Evolutionary conservation across 768 basidiomycete species (phyloP).

Genomic region (Coprinopsis sp.): DNA sequence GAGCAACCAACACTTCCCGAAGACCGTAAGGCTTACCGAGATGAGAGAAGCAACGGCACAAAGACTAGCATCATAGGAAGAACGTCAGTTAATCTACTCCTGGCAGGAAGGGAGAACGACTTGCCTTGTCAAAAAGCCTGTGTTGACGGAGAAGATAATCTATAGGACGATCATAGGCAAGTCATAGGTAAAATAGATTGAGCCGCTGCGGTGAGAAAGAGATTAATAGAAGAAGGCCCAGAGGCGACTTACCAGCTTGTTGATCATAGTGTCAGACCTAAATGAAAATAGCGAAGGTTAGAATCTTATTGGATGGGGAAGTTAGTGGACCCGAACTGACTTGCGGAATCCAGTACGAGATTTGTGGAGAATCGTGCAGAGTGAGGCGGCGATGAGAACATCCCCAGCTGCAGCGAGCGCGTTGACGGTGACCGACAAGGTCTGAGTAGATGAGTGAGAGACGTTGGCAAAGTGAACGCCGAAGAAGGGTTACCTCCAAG

Average conservation of each 20-base stretch:
- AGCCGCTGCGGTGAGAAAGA: neutral
- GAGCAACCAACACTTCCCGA: neutral
- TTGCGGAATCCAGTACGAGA: slow-evolving; percentile 47
- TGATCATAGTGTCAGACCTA: slow-evolving; percentile 45
- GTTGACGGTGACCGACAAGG: slow-evolving; percentile 41
- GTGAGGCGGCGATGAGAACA: slow-evolving; percentile 38
- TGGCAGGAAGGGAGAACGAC: slow-evolving; percentile 9
- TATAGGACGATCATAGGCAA: slow-evolving; percentile 10
- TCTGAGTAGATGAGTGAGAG: slow-evolving; percentile 16
- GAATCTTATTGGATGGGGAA: neutral
- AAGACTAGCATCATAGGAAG: slow-evolving; percentile 28
- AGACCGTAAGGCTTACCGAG: slow-evolving; percentile 28
- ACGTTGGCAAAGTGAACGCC: neutral
- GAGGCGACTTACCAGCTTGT: slow-evolving; percentile 30
- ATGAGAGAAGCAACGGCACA: slow-evolving; percentile 54
- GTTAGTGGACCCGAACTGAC: slow-evolving; percentile 17
- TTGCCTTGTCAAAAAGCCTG: slow-evolving; percentile 35
- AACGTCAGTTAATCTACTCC: neutral
- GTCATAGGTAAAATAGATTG: neutral
- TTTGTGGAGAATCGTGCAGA: slow-evolving; percentile 37
- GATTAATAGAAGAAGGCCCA: neutral
- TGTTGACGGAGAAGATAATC: slow-evolving; percentile 45
- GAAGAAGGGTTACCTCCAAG: slow-evolving; percentile 28
- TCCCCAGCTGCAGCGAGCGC: slow-evolving; percentile 42
- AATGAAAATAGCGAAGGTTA: neutral